phyloP scores from a whole-genome alignment of 2,329 filamentous ascomycete genomes.

The Colletotrichum phormii region DNA sequence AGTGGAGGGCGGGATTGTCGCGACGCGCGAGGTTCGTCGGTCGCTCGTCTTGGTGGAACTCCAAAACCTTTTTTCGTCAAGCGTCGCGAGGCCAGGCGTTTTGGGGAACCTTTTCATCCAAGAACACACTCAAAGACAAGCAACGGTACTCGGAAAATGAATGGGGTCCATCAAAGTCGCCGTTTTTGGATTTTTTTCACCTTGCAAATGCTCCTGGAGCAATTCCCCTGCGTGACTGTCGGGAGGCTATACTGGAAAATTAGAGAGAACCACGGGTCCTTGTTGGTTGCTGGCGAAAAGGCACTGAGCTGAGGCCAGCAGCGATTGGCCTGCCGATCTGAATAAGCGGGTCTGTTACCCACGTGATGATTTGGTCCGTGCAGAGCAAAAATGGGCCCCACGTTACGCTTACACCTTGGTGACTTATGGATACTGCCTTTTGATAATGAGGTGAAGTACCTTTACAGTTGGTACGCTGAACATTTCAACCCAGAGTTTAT shows the following conservation, averaged over 20 bases:
- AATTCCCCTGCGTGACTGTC: constrained; percentile 41
- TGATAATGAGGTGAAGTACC: not conserved
- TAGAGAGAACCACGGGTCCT: not conserved
- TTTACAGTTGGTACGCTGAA: not conserved
- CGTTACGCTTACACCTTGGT: not conserved
- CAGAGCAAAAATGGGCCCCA: not conserved
- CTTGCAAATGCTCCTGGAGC: constrained; percentile 32
- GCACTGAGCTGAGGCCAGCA: constrained; percentile 13
- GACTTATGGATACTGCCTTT: too few relatives aligned
- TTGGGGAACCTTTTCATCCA: constrained; percentile 46
- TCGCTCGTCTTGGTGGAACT: constrained; percentile 51
- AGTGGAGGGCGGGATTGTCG: constrained; percentile 38
- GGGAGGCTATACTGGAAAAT: constrained; percentile 42
- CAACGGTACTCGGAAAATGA: constrained; percentile 33
- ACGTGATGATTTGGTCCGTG: not conserved
- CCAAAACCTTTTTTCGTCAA: constrained; percentile 51
- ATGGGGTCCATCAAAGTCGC: constrained; percentile 33
- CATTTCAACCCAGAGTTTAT: not conserved
- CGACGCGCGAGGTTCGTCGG: constrained; percentile 39
- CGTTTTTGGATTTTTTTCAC: constrained; percentile 27
- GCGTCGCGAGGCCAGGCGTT: constrained; percentile 45
- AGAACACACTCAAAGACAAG: constrained; percentile 33
- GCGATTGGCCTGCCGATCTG: not conserved
- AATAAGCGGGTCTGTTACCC: constrained; percentile 4
- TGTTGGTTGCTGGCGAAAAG: constrained; percentile 40